Evolutionary conservation across 768 basidiomycete genomes (phyloP), one percentile per base, ranked within the genome.

Genomic region (Boletellus ananiceps): DNA sequence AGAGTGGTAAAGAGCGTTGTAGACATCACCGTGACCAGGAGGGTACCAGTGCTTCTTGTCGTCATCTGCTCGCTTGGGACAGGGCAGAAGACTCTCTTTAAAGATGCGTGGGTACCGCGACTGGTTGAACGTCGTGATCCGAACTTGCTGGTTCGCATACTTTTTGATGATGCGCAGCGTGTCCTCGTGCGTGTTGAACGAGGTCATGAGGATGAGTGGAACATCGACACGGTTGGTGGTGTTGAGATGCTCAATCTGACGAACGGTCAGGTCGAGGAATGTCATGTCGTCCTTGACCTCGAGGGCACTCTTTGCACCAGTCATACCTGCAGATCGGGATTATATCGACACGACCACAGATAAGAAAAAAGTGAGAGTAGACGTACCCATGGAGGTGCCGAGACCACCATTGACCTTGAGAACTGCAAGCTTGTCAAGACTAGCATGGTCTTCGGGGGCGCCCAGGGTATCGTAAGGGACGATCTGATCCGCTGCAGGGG

Each of bases 141-240:
- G 78, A 63, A 86, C 75, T 69, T 85, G 85, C 71, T 86, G 84
- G 71, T 86, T 87, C 37, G 79, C 78, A 69, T 87, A 87, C 69
- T 87, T 87, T 67, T 85, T 85, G 64, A 87, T 86, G 71, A 87
- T 83, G 40, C 85, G 79, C 25, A 82, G 74, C 15, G 84, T 87
- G 65, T 87, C 84, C 21, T 86, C 85, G 64, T 85, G 83, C 8
- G 84, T 87, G 72, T 87, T 87, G 74, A 87, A 87, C 44, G 84
- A 85, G 60, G 86, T 87, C 84, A 87, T 87, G 59, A 87, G 78
- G 67, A 87, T 84, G 64, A 87, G 82, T 1, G 86, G 85, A 45
- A 87, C 85, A 68, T 86, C 82, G 64, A 78, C 79, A 49, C 74
- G 71, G 71, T 77, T 69, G 40, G 71, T 69, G 27, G 76, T 77